Conservation (phyloP, 495 filamentous ascomycete genomes). For the Sabuloglossum arenarium region DNA sequence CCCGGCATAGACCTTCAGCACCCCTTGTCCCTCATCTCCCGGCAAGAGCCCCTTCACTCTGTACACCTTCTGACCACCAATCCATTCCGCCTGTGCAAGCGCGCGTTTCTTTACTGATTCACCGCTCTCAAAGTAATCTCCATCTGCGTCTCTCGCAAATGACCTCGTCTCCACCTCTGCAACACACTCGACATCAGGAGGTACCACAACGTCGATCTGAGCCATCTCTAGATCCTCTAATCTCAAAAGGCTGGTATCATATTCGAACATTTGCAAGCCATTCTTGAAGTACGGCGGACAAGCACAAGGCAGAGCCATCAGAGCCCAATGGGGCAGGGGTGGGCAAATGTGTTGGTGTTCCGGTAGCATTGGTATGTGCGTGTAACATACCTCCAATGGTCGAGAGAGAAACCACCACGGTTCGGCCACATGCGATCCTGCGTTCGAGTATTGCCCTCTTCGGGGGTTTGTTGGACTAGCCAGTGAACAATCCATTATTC, state of each 20-base stretch:
- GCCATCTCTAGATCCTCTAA: constrained; percentile 85
- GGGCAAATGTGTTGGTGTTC: constrained; percentile 87
- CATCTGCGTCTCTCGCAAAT: constrained; percentile 64
- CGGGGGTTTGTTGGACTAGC: constrained; percentile 77
- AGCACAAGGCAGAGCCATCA: constrained; percentile 66
- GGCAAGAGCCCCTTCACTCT: constrained; percentile 83
- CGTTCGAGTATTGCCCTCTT: constrained; percentile 52
- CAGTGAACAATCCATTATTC: constrained; percentile 86
- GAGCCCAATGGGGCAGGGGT: constrained; percentile 57
- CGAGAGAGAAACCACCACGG: constrained; percentile 79
- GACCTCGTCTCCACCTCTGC: constrained; percentile 79
- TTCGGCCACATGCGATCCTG: constrained; percentile 47
- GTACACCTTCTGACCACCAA: constrained; percentile 66
- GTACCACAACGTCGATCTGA: constrained; percentile 71
- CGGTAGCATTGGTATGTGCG: constrained; percentile 69
- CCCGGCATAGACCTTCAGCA: constrained; percentile 86
- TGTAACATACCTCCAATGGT: constrained; percentile 79
- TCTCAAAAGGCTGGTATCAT: constrained; percentile 68
- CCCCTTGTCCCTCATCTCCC: constrained; percentile 69
- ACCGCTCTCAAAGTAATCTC: constrained; percentile 84
- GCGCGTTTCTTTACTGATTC: constrained; percentile 70
- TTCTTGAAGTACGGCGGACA: constrained; percentile 82
- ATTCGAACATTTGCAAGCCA: constrained; percentile 54
- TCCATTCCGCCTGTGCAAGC: constrained; percentile 81
- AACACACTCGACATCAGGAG: constrained; percentile 73